A percentile compares a stretch with the other conserved stretches of the same genome.
These are phyloP conservation scores for Hirsutella thompsonii DNA, from an alignment of 2,329 filamentous ascomycete species.

Conservation along the genomic window DNA sequence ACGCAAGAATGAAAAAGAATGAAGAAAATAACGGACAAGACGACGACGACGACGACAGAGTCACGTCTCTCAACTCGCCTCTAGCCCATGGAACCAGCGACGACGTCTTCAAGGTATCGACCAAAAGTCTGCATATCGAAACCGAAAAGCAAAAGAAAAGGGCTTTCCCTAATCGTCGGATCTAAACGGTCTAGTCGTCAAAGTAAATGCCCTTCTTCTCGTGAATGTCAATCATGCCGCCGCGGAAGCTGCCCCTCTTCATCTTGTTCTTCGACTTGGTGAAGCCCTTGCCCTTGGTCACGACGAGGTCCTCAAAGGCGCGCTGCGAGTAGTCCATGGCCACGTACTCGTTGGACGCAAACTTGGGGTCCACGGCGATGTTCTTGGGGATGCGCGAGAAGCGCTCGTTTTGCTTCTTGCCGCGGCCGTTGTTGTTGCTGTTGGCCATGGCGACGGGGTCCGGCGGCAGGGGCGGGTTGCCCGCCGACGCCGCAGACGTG, in stretches of 20 bases:
- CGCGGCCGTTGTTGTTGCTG: constrained; percentile 20
- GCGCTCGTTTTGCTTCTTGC: constrained; percentile 49
- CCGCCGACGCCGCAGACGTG: constrained; percentile 17
- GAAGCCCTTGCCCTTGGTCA: constrained; percentile 92
- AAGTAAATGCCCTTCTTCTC: constrained; percentile 87
- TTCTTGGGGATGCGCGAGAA: constrained; percentile 68
- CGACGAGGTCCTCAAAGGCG: constrained; percentile 76
- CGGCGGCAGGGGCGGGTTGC: constrained; percentile 39
- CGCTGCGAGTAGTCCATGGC: constrained; percentile 79
- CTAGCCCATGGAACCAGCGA: no score
- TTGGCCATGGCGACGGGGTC: constrained; percentile 24
- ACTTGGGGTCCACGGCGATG: constrained; percentile 52
- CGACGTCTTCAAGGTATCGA: no score
- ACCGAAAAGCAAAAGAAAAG: background rate
- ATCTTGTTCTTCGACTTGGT: constrained; percentile 99
- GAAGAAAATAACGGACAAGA: no score
- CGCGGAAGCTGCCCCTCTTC: constrained; percentile 81
- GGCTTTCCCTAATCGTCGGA: no score
- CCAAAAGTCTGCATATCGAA: no score
- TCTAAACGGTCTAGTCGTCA: constrained; percentile 50
- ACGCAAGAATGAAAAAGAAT: no score
- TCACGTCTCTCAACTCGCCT: no score
- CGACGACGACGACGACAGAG: no score
- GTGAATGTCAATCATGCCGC: constrained; percentile 73
- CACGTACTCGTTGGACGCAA: constrained; percentile 69